These are phyloP conservation scores for Saccharomyces eubayanus DNA, from an alignment of 805 yeast genomes.

Conservation along the genomic window DNA sequence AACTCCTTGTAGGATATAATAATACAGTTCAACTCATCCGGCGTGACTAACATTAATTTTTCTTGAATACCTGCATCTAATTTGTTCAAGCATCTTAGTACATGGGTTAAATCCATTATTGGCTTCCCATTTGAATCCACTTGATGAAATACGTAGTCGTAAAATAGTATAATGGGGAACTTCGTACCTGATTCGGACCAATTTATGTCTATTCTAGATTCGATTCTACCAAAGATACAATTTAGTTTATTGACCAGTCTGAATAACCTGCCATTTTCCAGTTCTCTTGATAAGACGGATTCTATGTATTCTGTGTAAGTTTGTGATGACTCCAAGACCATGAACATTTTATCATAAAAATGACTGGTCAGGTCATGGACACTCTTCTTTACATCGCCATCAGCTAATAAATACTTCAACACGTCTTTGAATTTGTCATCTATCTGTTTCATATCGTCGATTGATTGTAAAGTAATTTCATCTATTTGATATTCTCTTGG, in stretches of 20 bases:
- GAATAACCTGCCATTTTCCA: constrained; percentile 83
- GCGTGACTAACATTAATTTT: constrained; percentile 65
- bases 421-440: constrained; percentile 41
- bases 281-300: constrained; percentile 54
- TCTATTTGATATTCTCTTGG: constrained; percentile 3
- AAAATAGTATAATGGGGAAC: constrained; percentile 65
- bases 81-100: constrained; percentile 71
- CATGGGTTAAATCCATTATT: constrained; percentile 72
- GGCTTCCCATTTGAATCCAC: constrained; percentile 71
- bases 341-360: constrained; percentile 40
- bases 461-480: constrained; percentile 3
- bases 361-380: constrained; percentile 32
- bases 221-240: constrained; percentile 69
- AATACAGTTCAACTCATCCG: constrained; percentile 79
- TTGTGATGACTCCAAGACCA: constrained; percentile 42
- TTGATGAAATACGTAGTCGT: constrained; percentile 81
- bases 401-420: constrained; percentile 33
- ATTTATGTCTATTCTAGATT: constrained; percentile 42
- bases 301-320: constrained; percentile 51
- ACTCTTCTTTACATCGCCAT: constrained; percentile 17
- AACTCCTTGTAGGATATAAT: constrained; percentile 81
- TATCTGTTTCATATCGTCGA: constrained; percentile 29
- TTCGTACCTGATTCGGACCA: constrained; percentile 75
- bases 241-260: constrained; percentile 75
- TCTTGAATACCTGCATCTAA: constrained; percentile 90